These are phyloP conservation scores for Thraustotheca clavata DNA, from an alignment of 352 stramenopile genomes.

Conservation along the genomic window DNA sequence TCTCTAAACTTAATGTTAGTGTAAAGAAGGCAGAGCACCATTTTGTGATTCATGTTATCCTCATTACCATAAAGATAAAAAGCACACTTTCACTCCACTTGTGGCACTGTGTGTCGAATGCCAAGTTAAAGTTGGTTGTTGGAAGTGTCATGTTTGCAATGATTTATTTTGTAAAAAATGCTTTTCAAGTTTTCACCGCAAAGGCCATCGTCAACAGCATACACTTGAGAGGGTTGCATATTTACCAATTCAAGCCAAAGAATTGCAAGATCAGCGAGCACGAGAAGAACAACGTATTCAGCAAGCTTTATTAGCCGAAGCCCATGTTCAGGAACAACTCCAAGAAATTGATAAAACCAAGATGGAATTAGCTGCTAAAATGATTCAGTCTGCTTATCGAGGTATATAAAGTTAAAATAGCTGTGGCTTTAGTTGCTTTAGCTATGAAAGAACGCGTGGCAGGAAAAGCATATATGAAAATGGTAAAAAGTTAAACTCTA, in stretches of 20 bases:
- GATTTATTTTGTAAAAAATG: slow-evolving; percentile 21
- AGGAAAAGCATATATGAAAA: slow-evolving; percentile 19
- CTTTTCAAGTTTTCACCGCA: slow-evolving; percentile 20
- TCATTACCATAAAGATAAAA: slow-evolving; percentile 6
- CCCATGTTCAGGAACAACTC: background rate
- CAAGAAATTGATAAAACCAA: background rate
- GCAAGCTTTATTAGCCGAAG: background rate
- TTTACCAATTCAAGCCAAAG: slow-evolving; percentile 2
- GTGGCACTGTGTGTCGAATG: slow-evolving; percentile 14
- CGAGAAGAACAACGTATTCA: background rate
- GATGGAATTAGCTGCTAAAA: background rate
- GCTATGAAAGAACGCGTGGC: slow-evolving; percentile 1
- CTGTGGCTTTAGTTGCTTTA: background rate
- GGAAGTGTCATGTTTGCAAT: slow-evolving; percentile 8
- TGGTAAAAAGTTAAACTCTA: background rate
- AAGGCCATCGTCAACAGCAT: slow-evolving; percentile 18
- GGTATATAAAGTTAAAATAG: background rate
- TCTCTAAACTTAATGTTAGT: background rate
- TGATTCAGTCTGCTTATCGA: slow-evolving; percentile 19
- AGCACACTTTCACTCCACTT: slow-evolving; percentile 6
- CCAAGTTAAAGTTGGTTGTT: slow-evolving; percentile 1
- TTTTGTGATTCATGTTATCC: slow-evolving; percentile 19
- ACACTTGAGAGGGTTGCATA: slow-evolving; percentile 2
- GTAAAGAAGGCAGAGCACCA: slow-evolving; percentile 1
- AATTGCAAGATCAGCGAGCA: background rate